Base-by-base conservation (phyloP, 768 basidiomycete genomes). In the Tulasnella sp. region DNA sequence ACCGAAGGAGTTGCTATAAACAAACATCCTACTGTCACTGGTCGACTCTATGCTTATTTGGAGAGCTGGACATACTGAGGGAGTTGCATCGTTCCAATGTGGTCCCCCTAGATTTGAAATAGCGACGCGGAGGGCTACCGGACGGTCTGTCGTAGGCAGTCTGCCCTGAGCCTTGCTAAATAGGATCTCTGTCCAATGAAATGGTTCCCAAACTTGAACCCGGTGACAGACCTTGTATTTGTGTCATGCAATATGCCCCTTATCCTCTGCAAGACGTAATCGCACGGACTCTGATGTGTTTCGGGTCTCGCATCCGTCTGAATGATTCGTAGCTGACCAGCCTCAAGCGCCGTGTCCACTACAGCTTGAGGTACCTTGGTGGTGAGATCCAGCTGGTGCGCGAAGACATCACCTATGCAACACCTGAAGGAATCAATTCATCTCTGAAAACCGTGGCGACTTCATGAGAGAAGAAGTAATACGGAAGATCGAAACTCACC, bases 381-480 rank as follows among this genome's bases (percentile, higher is more conserved):
- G 1, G 83, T 82, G 60, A 94, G 72, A 68, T 93, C 90, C 66
- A 92, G 87, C 4, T 77, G 71, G 44, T 73, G 74, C 68, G 85
- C 89, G 67, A 79, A 87, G 41, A 81, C 75, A 56, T 83, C 82
- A 52, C 72, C 66, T 61, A 42, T 27, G 19, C n/a, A n/a, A 48
- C 10, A 21, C 38, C 25, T 48, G 30, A 30, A 15, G 45, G 60
- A 67, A 45, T 49, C 11, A 34, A 12, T 38, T 38, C 34, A 38
- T 38, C 34, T 15, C 34, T 38, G 34, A 55, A 90, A 75, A 27
- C 75, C 77, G 63, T 71, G 34, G 34, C 34, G 34, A 15, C 15
- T 38, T 74, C 1, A 83, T 82, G 60, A 93, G 72, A 68, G 92
- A 89, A 66, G 92, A 87, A 7, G 77, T 71, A 41, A 73, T 74